Base-by-base conservation (phyloP, 73 alveolate species). In the Paraurostyla sp. region DNA sequence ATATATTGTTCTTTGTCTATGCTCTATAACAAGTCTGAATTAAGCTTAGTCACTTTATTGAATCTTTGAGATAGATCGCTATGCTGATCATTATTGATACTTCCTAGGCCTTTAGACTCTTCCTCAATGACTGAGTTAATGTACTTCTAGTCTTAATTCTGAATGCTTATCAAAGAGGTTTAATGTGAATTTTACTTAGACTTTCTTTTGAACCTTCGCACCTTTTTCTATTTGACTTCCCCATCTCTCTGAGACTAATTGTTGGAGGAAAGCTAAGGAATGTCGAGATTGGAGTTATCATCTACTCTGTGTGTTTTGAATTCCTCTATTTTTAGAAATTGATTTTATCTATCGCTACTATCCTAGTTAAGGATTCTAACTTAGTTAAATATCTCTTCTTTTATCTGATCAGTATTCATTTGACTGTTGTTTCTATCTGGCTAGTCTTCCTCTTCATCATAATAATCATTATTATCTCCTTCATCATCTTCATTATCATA, bases 401-500 rank as follows among this genome's bases (percentile, higher is more conserved):
- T 7, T 35, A 54, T 54, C 23, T 9, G 4, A n/a, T 54, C 69
- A 20, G 40, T 54, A 7, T 54, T 6, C 71, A 15, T 11, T 7
- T 56, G 9, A 9, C 22, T 56, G 9, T 15, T 22, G 36, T 56
- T 22, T 56, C 22, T 15, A 56, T 7, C 18, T 56, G 7, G 13
- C 22, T 56, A 16, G 71, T 56, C 32, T 56, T 56, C 71, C 18
- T 56, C 71, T 15, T 56, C 71, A 15, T 6, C 82, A n/a, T 20
- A 6, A 9, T 32, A 23, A 65, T 35, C 46, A 15, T 65, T 4
- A 25, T 33, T 6, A 27, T 60, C 78, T 20, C 15, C 58, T 18
- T 65, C 82, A 16, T 65, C 82, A 1, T 65, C 82, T 38, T 59
- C 76, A 9, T 59, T 15, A 59, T 59, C 76, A 20, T 36, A 33